phyloP scores from a whole-genome alignment of 2,329 filamentous ascomycete species.

The Beauveria medogensis region DNA sequence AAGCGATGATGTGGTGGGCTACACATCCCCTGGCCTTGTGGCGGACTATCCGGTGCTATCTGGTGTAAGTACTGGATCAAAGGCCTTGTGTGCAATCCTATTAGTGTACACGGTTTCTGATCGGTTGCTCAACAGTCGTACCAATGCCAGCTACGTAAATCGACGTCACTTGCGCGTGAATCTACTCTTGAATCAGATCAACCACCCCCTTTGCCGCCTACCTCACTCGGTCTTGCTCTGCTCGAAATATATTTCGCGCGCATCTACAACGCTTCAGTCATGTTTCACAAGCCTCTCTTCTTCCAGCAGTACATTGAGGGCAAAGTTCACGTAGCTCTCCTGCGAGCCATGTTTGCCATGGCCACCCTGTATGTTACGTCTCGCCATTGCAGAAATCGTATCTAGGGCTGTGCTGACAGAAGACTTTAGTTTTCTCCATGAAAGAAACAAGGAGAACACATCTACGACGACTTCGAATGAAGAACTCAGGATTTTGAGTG shows the following conservation, averaged over 20 bases:
- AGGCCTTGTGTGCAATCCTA: too few species aligned
- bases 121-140: neutral
- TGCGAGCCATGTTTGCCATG: conserved; percentile 1
- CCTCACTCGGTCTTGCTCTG: neutral
- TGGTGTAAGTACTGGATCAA: neutral
- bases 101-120: too few species aligned
- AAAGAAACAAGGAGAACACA: neutral
- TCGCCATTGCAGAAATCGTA: too few species aligned
- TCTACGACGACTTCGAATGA: neutral
- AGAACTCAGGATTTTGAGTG: neutral
- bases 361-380: neutral
- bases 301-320: conserved; percentile 2
- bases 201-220: neutral
- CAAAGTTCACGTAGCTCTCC: neutral
- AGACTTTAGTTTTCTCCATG: neutral
- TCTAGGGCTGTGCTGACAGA: neutral
- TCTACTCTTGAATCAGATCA: neutral
- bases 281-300: neutral
- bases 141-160: neutral
- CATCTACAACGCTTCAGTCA: neutral
- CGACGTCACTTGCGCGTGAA: neutral
- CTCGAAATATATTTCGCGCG: conserved; percentile 3
- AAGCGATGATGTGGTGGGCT: neutral
- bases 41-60: neutral
- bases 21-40: neutral